These are phyloP conservation scores for Raffaelea ambrosiae DNA, from an alignment of 2,329 filamentous ascomycete genomes.

Conservation along the genomic window DNA sequence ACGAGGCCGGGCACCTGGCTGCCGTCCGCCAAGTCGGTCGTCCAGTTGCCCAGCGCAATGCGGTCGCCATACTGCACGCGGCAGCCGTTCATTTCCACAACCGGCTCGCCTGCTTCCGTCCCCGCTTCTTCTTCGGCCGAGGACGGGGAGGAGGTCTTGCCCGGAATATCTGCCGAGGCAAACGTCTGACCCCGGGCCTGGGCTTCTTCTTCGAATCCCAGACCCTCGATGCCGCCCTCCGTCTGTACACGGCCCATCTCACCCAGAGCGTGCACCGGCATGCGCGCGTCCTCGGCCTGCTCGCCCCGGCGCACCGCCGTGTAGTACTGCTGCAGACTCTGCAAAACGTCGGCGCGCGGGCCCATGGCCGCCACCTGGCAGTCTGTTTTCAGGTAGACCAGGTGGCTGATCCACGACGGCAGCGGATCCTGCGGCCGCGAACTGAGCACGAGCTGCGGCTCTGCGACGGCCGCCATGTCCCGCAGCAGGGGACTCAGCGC, in stretches of 20 bases:
- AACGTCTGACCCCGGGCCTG: not conserved
- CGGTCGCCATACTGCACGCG: conserved; percentile 72
- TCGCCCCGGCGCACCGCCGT: conserved; percentile 35
- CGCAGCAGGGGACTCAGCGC: conserved; percentile 64
- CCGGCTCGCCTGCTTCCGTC: conserved; percentile 44
- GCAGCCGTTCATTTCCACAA: conserved; percentile 85
- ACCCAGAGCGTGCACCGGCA: conserved; percentile 38
- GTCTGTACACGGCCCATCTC: conserved; percentile 43
- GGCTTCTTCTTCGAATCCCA: conserved; percentile 22
- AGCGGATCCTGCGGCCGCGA: conserved; percentile 78
- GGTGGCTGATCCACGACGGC: conserved; percentile 83
- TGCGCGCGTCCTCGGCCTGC: conserved; percentile 34
- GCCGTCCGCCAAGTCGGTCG: conserved; percentile 46
- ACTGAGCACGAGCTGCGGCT: conserved; percentile 67
- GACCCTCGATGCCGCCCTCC: conserved; percentile 26
- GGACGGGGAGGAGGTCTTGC: too few relatives aligned
- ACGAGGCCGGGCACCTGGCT: conserved; percentile 53
- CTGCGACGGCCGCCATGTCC: conserved; percentile 55
- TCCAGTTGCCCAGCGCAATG: conserved; percentile 74
- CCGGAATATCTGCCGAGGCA: too few relatives aligned
- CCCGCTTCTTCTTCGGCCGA: not conserved
- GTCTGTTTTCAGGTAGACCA: conserved; percentile 62
- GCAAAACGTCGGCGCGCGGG: conserved; percentile 52
- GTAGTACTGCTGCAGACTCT: conserved; percentile 40
- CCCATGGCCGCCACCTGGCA: conserved; percentile 60